Conservation (phyloP, 2,329 filamentous ascomycete genomes). For the Aspergillus glaucus region DNA sequence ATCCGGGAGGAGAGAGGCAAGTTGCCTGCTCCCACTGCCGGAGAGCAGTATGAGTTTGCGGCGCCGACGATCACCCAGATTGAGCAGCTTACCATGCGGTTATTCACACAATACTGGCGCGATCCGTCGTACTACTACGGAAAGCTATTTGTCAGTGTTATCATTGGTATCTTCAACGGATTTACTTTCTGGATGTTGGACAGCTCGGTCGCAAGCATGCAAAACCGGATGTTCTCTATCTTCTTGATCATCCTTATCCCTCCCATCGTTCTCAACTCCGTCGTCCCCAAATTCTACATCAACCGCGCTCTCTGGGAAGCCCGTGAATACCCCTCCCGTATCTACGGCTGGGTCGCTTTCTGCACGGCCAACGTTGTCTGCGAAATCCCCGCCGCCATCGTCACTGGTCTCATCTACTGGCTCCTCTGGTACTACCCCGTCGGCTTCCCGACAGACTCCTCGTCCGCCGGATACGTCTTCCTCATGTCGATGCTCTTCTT, state of each 20-base stretch:
- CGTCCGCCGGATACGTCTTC: slow-evolving; percentile 67
- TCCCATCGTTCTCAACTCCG: slow-evolving; percentile 64
- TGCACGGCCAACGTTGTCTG: slow-evolving; percentile 65
- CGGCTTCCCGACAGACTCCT: slow-evolving; percentile 60
- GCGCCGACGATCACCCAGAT: slow-evolving; percentile 60
- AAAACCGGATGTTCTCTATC: slow-evolving; percentile 69
- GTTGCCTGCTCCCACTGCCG: slow-evolving; percentile 37
- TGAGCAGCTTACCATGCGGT: slow-evolving; percentile 59
- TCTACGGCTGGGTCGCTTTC: slow-evolving; percentile 74
- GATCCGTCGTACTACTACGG: slow-evolving; percentile 71
- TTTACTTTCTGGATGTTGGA: slow-evolving; percentile 71
- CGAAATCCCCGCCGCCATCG: slow-evolving; percentile 65
- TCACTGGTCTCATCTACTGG: slow-evolving; percentile 63
- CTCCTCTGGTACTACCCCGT: slow-evolving; percentile 70
- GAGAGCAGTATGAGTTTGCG: slow-evolving; percentile 54
- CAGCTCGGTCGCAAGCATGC: slow-evolving; percentile 60
- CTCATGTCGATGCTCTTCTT: slow-evolving; percentile 74
- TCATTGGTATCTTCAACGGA: slow-evolving; percentile 70
- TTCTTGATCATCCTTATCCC: slow-evolving; percentile 63
- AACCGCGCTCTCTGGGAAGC: slow-evolving; percentile 68
- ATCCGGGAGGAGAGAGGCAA: slow-evolving; percentile 55
- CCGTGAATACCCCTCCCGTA: slow-evolving; percentile 65
- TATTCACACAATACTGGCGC: slow-evolving; percentile 69
- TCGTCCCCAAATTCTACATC: slow-evolving; percentile 71
- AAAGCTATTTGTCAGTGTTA: slow-evolving; percentile 65